These are phyloP conservation scores for Saururus chinensis DNA, from an alignment of 164 flowering plant genomes.

Conservation along the genomic window DNA sequence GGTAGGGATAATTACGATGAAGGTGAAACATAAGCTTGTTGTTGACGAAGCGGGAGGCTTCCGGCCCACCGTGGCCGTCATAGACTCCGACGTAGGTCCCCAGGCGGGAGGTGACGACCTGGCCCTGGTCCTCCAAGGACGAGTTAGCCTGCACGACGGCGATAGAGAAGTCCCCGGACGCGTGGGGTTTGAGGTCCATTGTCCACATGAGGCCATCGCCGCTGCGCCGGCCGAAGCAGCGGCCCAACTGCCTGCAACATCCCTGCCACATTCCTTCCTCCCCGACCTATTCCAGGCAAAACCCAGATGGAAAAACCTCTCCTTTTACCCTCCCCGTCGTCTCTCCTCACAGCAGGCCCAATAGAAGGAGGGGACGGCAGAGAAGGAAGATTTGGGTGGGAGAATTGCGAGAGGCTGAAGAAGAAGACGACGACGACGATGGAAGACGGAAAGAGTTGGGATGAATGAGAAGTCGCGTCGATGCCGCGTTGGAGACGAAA, in stretches of 20 bases:
- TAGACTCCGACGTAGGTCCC: slow-evolving; percentile 51
- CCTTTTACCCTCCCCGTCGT: no score
- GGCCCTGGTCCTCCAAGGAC: slow-evolving; percentile 44
- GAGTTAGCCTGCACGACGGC: slow-evolving; percentile 59
- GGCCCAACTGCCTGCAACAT: slow-evolving; percentile 15
- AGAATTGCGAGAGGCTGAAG: no score
- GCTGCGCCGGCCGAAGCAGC: slow-evolving; percentile 23
- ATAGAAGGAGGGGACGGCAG: no score
- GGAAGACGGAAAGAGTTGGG: no score
- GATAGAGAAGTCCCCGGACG: slow-evolving; percentile 49
- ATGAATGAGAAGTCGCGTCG: slow-evolving; percentile 1
- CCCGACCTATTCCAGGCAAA: neutral
- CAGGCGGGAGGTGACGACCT: slow-evolving; percentile 39
- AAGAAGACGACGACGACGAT: no score
- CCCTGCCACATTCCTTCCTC: slow-evolving; percentile 11
- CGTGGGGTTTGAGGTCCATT: slow-evolving; percentile 37
- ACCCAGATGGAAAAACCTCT: no score
- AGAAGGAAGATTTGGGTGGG: no score
- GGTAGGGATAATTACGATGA: slow-evolving; percentile 11
- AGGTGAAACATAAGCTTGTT: slow-evolving; percentile 29
- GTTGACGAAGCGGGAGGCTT: slow-evolving; percentile 50
- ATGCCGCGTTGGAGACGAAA: slow-evolving; percentile 1
- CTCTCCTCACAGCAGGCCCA: no score
- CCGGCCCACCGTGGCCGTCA: slow-evolving; percentile 65
- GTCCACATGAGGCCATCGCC: slow-evolving; percentile 43